phyloP scores from a whole-genome alignment of 2,329 filamentous ascomycete species.

The Berkeleyomyces basicola region DNA sequence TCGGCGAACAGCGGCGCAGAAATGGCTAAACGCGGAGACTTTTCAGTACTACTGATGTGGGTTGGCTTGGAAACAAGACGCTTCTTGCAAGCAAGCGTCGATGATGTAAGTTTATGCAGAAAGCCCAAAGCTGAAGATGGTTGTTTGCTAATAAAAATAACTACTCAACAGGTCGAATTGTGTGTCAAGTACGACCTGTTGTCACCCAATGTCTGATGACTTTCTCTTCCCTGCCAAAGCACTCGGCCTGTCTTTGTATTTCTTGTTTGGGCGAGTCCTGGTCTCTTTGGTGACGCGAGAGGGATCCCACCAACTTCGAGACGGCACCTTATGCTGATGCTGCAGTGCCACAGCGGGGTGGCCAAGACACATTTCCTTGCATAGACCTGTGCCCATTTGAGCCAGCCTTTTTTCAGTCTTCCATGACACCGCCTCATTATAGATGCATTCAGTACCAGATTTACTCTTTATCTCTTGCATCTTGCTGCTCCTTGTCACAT shows the following conservation, averaged over 20 bases:
- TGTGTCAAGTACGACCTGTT: slow-evolving; percentile 85
- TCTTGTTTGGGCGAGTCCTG: not conserved
- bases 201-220: slow-evolving; percentile 60
- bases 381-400: not conserved
- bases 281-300: not conserved
- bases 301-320: not conserved
- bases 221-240: not conserved
- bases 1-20: slow-evolving; percentile 59
- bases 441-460: not conserved
- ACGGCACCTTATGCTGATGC: not conserved
- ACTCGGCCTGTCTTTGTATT: not conserved
- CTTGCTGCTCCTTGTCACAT: not conserved
- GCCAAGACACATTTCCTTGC: not conserved
- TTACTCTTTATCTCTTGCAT: not conserved
- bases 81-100: slow-evolving; percentile 78
- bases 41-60: slow-evolving; percentile 82
- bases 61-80: slow-evolving; percentile 74
- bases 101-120: slow-evolving; percentile 48
- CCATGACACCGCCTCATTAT: not conserved
- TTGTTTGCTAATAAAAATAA: not conserved
- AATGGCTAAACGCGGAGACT: slow-evolving; percentile 56
- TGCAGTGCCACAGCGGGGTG: not conserved
- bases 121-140: slow-evolving; percentile 12
- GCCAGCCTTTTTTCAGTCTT: not conserved
- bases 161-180: slow-evolving; percentile 47